Evolutionary conservation across 352 stramenopile species (phyloP), one percentile per base, ranked within the genome.

Genomic region (Pythium plurisporium): DNA sequence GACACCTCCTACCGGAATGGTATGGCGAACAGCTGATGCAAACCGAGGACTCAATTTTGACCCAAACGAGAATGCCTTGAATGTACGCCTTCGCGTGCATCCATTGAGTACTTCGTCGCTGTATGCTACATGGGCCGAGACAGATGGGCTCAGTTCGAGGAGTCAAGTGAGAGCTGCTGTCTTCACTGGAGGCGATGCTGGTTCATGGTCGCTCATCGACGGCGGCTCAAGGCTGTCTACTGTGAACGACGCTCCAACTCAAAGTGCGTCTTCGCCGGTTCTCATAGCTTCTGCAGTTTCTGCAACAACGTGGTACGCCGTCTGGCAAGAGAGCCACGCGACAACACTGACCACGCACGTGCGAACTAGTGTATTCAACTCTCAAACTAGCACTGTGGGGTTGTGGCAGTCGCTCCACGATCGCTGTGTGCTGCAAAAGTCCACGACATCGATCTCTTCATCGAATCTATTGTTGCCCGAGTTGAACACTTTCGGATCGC

Each of bases 41-140:
- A 53, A 37, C 14, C 62, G 47, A 10, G 72, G 67, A 0, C 49
- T 90, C 6, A 88, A 88, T 36, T 79, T 76, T 33, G 72, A 86
- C 44, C 0, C 33, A 3, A 64, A 20, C 1, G 65, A 85, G 44
- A 49, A 61, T 20, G 79, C 79, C 15, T 33, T 67, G 26, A 87
- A 83, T 55, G 48, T 87, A 0, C 65, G 70, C 0, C 58, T 89
- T 0, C 58, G 62, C 5, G 43, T 65, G 1, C 63, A 74, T 19
- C 38, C 63, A 19, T 22, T 62, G 26, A 59, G 29, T 36, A n/a
- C 45, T 0, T 17, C 36, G 3, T 46, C 46, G 11, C 56, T 90
- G 27, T 77, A 70, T 26, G 74, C 72, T 0, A 70, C 69, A 0
- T 91, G 81, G 79, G 67, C 84, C 30, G 81, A 91, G 66, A 14